Conservation (phyloP, 2,329 filamentous ascomycete genomes). For the Talaromyces sp. region DNA sequence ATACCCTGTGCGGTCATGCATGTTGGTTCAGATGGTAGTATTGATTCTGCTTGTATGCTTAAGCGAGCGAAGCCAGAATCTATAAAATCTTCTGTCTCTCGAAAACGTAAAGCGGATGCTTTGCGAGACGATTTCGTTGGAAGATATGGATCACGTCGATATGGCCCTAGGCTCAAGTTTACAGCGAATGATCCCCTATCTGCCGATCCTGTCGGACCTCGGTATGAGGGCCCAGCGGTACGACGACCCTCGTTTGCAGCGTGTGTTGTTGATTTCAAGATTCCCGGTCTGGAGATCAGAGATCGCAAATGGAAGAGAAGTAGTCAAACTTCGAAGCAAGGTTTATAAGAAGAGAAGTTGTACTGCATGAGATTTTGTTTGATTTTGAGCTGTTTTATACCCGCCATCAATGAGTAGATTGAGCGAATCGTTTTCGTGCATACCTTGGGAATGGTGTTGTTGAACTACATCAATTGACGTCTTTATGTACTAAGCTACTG, state of each 20-base stretch:
- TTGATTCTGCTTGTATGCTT: slow-evolving; percentile 24
- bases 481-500: too few species aligned
- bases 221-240: slow-evolving; percentile 6
- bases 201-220: slow-evolving; percentile 1
- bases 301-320: slow-evolving; percentile 26
- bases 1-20: slow-evolving; percentile 27
- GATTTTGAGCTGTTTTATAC: too few species aligned
- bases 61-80: slow-evolving; percentile 13
- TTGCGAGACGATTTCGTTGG: slow-evolving; percentile 26
- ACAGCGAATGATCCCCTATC: slow-evolving; percentile 10
- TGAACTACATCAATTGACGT: background rate
- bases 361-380: too few species aligned
- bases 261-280: slow-evolving; percentile 41
- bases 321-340: background rate
- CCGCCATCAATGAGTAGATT: too few species aligned
- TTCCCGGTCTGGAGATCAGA: slow-evolving; percentile 31
- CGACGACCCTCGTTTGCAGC: slow-evolving; percentile 38
- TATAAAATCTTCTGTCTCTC: slow-evolving; percentile 14
- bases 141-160: slow-evolving; percentile 23
- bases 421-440: too few species aligned
- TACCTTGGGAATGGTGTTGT: background rate
- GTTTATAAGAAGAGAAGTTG: background rate
- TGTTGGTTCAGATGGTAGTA: slow-evolving; percentile 30
- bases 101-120: slow-evolving; percentile 32
- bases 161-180: slow-evolving; percentile 5